These are phyloP conservation scores for Monosporascus cannonballus DNA, from an alignment of 2,329 filamentous ascomycete species.

Conservation along the genomic window DNA sequence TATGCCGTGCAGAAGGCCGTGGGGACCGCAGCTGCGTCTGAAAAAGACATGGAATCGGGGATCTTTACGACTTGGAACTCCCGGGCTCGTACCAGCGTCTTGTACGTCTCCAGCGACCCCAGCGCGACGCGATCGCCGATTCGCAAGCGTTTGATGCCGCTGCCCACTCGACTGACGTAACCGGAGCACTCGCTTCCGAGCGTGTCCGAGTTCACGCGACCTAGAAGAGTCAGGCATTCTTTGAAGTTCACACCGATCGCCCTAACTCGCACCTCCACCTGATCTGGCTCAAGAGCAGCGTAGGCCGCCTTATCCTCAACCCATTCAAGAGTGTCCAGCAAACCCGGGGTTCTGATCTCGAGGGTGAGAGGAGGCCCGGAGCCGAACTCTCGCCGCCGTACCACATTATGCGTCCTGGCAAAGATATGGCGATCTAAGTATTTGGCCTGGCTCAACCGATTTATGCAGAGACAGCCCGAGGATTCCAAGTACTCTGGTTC, in stretches of 20 bases:
- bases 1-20: constrained; percentile 6
- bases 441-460: too few species aligned
- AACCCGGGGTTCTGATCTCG: constrained; percentile 4
- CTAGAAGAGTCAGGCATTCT: constrained; percentile 7
- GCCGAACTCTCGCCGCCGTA: too few species aligned
- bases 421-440: background rate
- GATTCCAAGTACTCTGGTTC: too few species aligned
- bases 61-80: background rate
- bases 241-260: constrained; percentile 8
- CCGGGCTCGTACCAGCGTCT: background rate
- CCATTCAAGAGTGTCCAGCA: constrained; percentile 6
- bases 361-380: constrained; percentile 5
- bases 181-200: constrained; percentile 10
- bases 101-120: constrained; percentile 3
- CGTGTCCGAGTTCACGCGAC: constrained; percentile 4
- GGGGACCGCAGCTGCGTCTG: constrained; percentile 6
- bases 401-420: background rate
- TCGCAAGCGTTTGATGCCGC: background rate
- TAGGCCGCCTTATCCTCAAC: constrained; percentile 2
- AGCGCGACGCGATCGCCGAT: constrained; percentile 10
- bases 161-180: constrained; percentile 8
- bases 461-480: too few species aligned
- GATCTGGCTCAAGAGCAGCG: constrained; percentile 5
- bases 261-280: background rate
- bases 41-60: constrained; percentile 7